Percentiles rank a stretch among this genome's conserved stretches.
Conservation (phyloP, 192 early-diverging fungal species). For the Spizellomyces sp. region DNA sequence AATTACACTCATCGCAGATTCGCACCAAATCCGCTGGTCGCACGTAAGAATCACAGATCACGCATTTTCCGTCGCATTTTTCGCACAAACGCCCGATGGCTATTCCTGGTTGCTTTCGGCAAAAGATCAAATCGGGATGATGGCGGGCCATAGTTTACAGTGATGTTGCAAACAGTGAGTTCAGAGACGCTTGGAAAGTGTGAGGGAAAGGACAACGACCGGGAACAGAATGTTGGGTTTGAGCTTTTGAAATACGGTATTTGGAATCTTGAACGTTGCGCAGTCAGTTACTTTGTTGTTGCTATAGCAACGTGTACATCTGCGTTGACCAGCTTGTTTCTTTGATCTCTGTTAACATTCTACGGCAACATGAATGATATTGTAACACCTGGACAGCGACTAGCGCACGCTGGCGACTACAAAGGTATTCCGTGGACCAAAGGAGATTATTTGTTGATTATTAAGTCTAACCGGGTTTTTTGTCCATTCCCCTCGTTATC, state of each 20-base stretch:
- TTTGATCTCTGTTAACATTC: not conserved
- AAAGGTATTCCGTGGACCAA: not conserved
- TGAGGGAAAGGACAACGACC: not conserved
- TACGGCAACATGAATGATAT: conserved; percentile 13
- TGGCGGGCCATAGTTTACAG: conserved; percentile 42
- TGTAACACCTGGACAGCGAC: conserved; percentile 31
- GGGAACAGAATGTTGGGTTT: too few species aligned
- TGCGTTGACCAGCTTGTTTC: not conserved
- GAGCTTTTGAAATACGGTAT: too few species aligned
- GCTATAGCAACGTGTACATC: not conserved
- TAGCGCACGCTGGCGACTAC: conserved; percentile 23
- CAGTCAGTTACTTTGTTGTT: too few species aligned
- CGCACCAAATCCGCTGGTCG: conserved; percentile 85
- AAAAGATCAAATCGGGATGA: conserved; percentile 87
- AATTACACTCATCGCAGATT: conserved; percentile 97
- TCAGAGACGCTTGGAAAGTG: not conserved
- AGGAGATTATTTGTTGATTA: not conserved
- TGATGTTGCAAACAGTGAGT: too few species aligned
- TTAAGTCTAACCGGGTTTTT: not conserved
- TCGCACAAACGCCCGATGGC: conserved; percentile 85
- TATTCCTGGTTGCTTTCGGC: conserved; percentile 91
- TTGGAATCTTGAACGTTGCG: too few species aligned
- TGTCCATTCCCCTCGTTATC: not conserved
- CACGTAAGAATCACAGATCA: conserved; percentile 96
- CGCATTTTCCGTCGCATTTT: conserved; percentile 89